These are phyloP conservation scores for Citrus cavaleriei DNA, from an alignment of 345 rosid genomes.

Conservation along the genomic window DNA sequence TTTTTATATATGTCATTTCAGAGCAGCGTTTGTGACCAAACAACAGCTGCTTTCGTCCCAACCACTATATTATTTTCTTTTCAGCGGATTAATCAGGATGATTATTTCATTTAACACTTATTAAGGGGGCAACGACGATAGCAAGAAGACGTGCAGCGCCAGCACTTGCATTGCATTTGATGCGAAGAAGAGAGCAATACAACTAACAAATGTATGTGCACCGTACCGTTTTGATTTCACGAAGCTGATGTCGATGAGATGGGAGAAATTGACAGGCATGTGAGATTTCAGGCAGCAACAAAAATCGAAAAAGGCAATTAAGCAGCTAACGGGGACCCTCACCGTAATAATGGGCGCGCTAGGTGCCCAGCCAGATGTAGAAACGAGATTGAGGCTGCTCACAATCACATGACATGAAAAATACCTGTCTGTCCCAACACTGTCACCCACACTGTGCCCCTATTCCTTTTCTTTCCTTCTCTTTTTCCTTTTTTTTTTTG, in stretches of 20 bases:
- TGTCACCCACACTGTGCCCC: neutral
- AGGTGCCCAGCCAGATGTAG: neutral
- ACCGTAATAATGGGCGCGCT: neutral
- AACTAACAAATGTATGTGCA: neutral
- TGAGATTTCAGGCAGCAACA: neutral
- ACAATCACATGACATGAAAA: neutral
- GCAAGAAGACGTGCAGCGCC: neutral
- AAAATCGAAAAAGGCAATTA: neutral
- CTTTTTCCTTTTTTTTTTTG: too few relatives aligned
- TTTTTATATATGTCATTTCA: neutral
- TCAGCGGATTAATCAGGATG: neutral
- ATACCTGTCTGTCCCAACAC: neutral
- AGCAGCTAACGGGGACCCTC: neutral
- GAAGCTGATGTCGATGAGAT: neutral
- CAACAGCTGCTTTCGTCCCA: neutral
- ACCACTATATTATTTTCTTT: neutral
- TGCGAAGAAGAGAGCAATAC: neutral
- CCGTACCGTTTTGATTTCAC: neutral
- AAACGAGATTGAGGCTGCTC: neutral
- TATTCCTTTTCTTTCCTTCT: neutral
- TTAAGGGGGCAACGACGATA: too few relatives aligned
- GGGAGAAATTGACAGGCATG: neutral
- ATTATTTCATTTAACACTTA: neutral
- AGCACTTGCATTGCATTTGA: neutral
- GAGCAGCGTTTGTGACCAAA: constrained; percentile 3